Evolutionary conservation across 768 basidiomycete genomes (phyloP), one percentile per base, ranked within the genome.

Genomic region (Filobasidium wieringae): DNA sequence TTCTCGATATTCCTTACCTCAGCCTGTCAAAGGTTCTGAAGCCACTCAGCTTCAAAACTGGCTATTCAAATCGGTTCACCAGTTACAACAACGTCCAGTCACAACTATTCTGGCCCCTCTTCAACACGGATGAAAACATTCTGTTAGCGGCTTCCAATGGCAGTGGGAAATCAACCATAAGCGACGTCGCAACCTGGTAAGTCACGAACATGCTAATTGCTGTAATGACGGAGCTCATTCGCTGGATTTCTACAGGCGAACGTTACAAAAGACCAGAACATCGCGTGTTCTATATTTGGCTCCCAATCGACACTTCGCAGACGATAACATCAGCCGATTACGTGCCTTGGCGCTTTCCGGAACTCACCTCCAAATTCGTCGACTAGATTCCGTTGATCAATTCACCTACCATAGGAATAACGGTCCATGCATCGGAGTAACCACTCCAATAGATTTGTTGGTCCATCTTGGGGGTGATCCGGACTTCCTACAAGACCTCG

Each of bases 1-100:
- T 84, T 7, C 70, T 91, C 45, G 79, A 86, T 59, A 77, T 92
- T 12, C 88, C 90, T 1, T 85, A 86, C 70, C 79, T 97, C 7
- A 71, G 80, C 6, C 75, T 81, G 26, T 17, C 29, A 15, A 79
- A 80, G 15, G 76, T 78, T 6, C 67, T 87, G 14, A 77, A 77
- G 45, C 74, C 81, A 58, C 71, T 76, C 0, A 58, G 68, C 1
- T 68, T 86, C 3, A 76, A 79, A 63, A 72, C 76, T 19, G 58
- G 78, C 1, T 79, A 84, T 62, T 70, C 77, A 14, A 67, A 73
- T 2, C 77, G 74, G 41, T 61, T 85, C 27, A 76, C 75, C 24
- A 78, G 79, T 30, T 79, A 97, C 69, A 95, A 90, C 66, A 81
- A 83, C 1, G 82, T 95, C 1, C 95, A 99, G 68, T 88, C 86